These are phyloP conservation scores for Botryotinia calthae DNA, from an alignment of 2,329 filamentous ascomycete species.

Conservation along the genomic window DNA sequence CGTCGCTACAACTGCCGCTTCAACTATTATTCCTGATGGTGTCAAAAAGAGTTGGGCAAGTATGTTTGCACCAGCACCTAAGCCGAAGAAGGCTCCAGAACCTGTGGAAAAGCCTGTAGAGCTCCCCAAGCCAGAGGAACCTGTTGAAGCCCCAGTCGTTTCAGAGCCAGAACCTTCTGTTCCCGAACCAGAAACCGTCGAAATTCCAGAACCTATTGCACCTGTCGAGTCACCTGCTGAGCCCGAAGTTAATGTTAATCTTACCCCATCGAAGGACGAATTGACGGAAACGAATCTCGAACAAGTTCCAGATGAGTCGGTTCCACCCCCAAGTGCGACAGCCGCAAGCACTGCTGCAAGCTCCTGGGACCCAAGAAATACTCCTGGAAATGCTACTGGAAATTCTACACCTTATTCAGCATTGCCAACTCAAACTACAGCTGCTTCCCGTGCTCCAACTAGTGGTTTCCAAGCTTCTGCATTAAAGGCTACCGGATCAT, in stretches of 20 bases:
- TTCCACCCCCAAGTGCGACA: constrained; percentile 74
- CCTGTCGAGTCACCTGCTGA: constrained; percentile 32
- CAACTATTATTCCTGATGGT: constrained; percentile 41
- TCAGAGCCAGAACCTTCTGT: constrained; percentile 43
- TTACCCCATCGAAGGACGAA: constrained; percentile 73
- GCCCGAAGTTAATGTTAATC: constrained; percentile 45
- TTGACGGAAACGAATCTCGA: constrained; percentile 92
- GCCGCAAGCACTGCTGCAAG: constrained; percentile 86
- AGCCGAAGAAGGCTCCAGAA: constrained; percentile 50
- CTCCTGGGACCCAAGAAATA: constrained; percentile 71
- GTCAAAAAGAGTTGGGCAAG: constrained; percentile 69
- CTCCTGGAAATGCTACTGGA: constrained; percentile 52
- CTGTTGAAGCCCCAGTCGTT: constrained; percentile 36
- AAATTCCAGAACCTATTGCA: constrained; percentile 37
- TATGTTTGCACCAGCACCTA: constrained; percentile 63
- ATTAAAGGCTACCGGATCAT: constrained; percentile 66
- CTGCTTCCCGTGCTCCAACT: constrained; percentile 52
- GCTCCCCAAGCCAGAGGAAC: constrained; percentile 28
- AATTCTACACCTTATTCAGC: constrained; percentile 65
- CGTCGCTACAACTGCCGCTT: constrained; percentile 40
- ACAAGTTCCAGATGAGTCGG: constrained; percentile 78
- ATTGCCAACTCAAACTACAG: constrained; percentile 57
- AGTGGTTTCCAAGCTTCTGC: constrained; percentile 79
- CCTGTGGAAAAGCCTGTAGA: constrained; percentile 38
- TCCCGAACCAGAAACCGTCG: constrained; percentile 38